Evolutionary conservation across 768 basidiomycete genomes (phyloP).

Genomic region (Bullera alba): DNA sequence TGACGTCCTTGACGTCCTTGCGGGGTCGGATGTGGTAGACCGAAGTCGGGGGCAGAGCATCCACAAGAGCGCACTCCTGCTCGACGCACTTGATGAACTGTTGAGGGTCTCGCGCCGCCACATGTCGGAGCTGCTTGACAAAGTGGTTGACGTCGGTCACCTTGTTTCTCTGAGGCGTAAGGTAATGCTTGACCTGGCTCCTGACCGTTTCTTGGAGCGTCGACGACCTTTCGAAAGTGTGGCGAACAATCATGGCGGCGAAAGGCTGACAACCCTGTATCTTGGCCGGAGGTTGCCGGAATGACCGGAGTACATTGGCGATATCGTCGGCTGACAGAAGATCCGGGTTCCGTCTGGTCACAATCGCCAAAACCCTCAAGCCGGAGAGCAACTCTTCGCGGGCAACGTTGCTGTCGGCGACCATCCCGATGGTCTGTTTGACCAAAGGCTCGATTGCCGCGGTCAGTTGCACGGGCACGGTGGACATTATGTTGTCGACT

Average conservation of each 20-base stretch:
- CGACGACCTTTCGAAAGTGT: slow-evolving; percentile 70
- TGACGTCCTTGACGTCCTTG: neutral
- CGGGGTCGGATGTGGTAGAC: slow-evolving; percentile 58
- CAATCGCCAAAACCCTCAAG: slow-evolving; percentile 71
- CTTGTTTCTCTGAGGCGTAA: slow-evolving; percentile 59
- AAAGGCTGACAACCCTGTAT: slow-evolving; percentile 66
- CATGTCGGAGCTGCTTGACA: slow-evolving; percentile 66
- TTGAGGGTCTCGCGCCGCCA: slow-evolving; percentile 72
- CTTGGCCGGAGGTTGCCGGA: slow-evolving; percentile 56
- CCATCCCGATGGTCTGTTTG: slow-evolving; percentile 66
- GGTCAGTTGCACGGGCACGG: slow-evolving; percentile 49
- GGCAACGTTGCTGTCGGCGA: slow-evolving; percentile 59
- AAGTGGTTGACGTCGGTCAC: slow-evolving; percentile 64
- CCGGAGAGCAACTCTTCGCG: slow-evolving; percentile 76
- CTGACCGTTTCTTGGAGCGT: slow-evolving; percentile 65
- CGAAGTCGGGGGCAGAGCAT: slow-evolving; percentile 54
- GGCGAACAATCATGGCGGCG: slow-evolving; percentile 80
- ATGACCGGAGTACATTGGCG: slow-evolving; percentile 58
- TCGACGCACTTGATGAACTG: slow-evolving; percentile 68
- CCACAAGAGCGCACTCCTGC: slow-evolving; percentile 63
- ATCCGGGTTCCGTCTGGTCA: slow-evolving; percentile 66
- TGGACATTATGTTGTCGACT: neutral
- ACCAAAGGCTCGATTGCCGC: slow-evolving; percentile 65
- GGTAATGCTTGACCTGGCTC: slow-evolving; percentile 73
- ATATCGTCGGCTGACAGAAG: neutral